phyloP scores from a whole-genome alignment of 257 asterid genomes.

The Penstemon newberryi region DNA sequence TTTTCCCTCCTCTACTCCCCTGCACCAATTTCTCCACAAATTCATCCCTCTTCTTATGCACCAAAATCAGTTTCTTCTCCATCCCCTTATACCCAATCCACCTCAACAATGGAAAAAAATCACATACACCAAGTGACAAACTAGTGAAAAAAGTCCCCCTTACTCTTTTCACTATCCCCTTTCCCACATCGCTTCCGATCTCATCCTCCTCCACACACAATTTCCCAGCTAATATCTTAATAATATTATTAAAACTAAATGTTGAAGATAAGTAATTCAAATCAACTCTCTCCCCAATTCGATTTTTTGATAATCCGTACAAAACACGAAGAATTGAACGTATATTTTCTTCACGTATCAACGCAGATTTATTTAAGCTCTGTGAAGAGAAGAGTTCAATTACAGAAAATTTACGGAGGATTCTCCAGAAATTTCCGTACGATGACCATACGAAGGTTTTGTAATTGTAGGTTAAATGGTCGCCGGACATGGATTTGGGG shows the following conservation, averaged over 20 bases:
- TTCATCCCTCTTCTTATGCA: conserved; percentile 41
- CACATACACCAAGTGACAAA: conserved; percentile 37
- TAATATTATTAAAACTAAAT: conserved; percentile 36
- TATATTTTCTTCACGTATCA: conserved; percentile 37
- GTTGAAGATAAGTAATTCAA: conserved; percentile 33
- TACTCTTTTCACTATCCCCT: conserved; percentile 28
- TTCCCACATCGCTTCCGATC: conserved; percentile 35
- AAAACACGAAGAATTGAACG: conserved; percentile 27
- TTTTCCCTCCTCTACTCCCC: conserved; percentile 27
- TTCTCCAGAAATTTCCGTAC: conserved; percentile 51
- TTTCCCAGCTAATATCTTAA: conserved; percentile 44
- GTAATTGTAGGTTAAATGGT: conserved; percentile 42
- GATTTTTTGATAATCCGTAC: neutral
- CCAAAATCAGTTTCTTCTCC: conserved; percentile 34
- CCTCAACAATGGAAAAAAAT: conserved; percentile 59
- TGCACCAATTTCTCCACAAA: conserved; percentile 36
- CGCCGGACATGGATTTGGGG: conserved; percentile 39
- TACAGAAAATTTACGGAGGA: conserved; percentile 37
- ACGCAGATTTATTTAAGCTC: conserved; percentile 42
- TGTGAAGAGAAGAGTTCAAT: conserved; percentile 44
- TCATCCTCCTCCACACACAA: conserved; percentile 39
- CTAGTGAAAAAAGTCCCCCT: conserved; percentile 30
- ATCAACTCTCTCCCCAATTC: conserved; percentile 27
- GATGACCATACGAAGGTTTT: conserved; percentile 27
- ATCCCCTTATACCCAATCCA: conserved; percentile 55